Conservation (phyloP, 441 rosid species). For the Erodium texanum region DNA sequence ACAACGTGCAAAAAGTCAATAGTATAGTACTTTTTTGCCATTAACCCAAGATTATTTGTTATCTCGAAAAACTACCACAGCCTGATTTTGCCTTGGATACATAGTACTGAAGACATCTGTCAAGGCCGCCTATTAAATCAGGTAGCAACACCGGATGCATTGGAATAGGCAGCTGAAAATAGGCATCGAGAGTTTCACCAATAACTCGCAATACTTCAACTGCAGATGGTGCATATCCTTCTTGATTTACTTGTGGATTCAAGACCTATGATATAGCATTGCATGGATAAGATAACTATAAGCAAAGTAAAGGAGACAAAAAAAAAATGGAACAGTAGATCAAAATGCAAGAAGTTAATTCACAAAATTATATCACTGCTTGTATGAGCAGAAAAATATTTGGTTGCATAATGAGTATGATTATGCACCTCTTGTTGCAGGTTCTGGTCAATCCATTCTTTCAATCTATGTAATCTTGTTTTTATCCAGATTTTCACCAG, state of each 20-base stretch:
- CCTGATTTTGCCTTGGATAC: slow-evolving; percentile 80
- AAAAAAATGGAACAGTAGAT: background rate
- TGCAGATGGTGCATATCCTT: slow-evolving; percentile 72
- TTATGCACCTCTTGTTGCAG: slow-evolving; percentile 78
- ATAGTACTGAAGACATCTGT: slow-evolving; percentile 79
- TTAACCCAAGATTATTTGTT: no score
- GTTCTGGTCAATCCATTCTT: slow-evolving; percentile 82
- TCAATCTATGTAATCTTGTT: slow-evolving; percentile 65
- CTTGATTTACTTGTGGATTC: slow-evolving; percentile 58
- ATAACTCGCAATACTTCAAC: slow-evolving; percentile 67
- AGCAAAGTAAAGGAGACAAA: background rate
- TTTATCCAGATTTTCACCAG: slow-evolving; percentile 81
- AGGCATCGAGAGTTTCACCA: slow-evolving; percentile 82
- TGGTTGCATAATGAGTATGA: background rate
- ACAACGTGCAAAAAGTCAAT: no score
- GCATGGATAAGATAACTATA: slow-evolving; percentile 10
- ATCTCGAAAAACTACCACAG: slow-evolving; percentile 49
- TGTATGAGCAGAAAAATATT: no score
- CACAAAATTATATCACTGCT: no score
- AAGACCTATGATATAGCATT: slow-evolving; percentile 40
- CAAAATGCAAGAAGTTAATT: background rate
- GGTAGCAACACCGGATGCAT: slow-evolving; percentile 88
- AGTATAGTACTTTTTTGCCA: no score
- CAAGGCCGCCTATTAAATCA: slow-evolving; percentile 75
- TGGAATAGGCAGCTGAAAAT: slow-evolving; percentile 90